phyloP scores from a whole-genome alignment of 768 basidiomycete species.

The Hygrocybe coccinea region DNA sequence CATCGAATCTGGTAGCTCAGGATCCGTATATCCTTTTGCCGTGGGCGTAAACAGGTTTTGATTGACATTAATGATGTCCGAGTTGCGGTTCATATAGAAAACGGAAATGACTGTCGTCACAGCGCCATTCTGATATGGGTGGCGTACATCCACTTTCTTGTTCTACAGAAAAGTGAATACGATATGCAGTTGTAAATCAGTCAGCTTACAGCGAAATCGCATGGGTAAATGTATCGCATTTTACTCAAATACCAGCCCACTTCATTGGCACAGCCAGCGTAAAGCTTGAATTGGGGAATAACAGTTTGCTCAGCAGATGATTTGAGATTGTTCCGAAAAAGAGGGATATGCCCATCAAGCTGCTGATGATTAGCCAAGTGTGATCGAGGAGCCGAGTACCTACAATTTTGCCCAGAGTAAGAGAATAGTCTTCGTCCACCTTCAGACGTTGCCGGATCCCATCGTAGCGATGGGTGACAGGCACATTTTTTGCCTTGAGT shows the following conservation, averaged over 20 bases:
- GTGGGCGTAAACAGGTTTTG: neutral
- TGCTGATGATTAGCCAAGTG: no score
- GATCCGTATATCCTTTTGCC: neutral
- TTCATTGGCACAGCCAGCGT: neutral
- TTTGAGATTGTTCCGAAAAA: no score
- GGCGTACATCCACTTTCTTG: neutral
- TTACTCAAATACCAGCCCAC: neutral
- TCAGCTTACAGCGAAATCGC: neutral
- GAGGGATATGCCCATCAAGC: no score
- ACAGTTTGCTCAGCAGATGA: no score
- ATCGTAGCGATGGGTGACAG: no score
- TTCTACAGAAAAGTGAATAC: neutral
- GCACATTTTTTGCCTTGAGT: no score
- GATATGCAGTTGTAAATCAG: neutral
- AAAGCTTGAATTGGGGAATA: no score
- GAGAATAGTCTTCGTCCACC: no score
- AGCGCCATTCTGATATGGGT: neutral
- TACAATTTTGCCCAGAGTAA: no score
- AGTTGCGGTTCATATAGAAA: neutral
- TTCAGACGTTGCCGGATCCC: no score
- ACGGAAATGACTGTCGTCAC: neutral
- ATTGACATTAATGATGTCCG: neutral
- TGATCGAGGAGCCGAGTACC: no score
- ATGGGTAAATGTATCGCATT: neutral
- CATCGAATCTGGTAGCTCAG: neutral